A percentile compares a stretch with the other conserved stretches of the same genome.
phyloP scores from a whole-genome alignment of 1,284 basidiomycete species.

The Rhodotorula sp. region DNA sequence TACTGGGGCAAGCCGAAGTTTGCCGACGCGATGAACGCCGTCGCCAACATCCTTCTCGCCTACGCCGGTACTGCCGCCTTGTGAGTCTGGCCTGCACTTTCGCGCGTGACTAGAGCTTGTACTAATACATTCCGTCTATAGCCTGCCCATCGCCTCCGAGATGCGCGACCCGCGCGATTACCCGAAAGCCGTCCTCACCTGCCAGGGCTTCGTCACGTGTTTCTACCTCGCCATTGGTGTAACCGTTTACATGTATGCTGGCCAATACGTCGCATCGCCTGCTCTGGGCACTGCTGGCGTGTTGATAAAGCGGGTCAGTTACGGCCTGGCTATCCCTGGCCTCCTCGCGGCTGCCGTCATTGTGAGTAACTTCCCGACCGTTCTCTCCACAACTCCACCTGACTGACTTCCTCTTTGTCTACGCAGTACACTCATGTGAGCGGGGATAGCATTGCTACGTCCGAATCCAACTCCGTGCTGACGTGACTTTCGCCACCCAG shows the following conservation, averaged over 20 bases:
- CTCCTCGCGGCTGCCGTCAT: slow-evolving; percentile 46
- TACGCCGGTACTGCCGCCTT: slow-evolving; percentile 42
- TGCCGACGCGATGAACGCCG: slow-evolving; percentile 27
- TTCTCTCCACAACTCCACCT: no score
- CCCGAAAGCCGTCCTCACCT: slow-evolving; percentile 25
- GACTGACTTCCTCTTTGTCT: no score
- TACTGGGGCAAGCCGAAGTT: slow-evolving; percentile 30
- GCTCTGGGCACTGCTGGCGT: slow-evolving; percentile 52
- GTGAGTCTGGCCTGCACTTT: neutral
- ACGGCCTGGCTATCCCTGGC: slow-evolving; percentile 51
- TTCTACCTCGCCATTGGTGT: slow-evolving; percentile 43
- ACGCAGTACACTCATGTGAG: no score
- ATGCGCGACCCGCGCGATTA: slow-evolving; percentile 48
- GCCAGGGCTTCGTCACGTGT: slow-evolving; percentile 41
- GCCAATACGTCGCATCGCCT: slow-evolving; percentile 48
- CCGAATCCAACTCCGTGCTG: no score
- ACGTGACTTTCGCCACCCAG: slow-evolving; percentile 48
- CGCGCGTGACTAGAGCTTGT: neutral
- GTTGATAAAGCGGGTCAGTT: slow-evolving; percentile 49
- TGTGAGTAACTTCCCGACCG: no score
- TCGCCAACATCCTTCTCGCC: slow-evolving; percentile 24
- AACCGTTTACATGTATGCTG: no score
- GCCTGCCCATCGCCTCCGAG: slow-evolving; percentile 50
- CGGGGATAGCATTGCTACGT: no score
- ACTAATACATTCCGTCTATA: neutral